Percentiles rank a stretch among this genome's conserved stretches.
Conservation (phyloP, 1,284 basidiomycete species). For the Cutaneotrichosporon cyanovorans region DNA sequence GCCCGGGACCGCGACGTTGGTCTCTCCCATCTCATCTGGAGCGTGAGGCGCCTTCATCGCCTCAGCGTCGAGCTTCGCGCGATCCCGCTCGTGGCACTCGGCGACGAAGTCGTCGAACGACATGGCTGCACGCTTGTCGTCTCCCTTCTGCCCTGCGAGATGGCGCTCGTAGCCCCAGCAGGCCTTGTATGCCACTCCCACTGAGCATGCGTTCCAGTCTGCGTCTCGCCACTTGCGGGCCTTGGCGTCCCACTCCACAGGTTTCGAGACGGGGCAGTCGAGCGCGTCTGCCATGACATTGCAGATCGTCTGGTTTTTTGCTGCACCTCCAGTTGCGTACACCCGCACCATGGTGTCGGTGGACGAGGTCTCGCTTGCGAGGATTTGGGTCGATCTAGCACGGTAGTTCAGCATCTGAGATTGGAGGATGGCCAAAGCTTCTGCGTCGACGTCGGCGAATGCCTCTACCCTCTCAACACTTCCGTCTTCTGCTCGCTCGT, state of each 20-base stretch:
- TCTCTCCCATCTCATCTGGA: slow-evolving; percentile 26
- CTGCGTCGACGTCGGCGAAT: slow-evolving; percentile 47
- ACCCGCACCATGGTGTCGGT: slow-evolving; percentile 54
- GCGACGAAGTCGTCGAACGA: slow-evolving; percentile 14
- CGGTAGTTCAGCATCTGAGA: slow-evolving; percentile 62
- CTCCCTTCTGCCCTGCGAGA: background rate
- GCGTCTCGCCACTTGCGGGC: slow-evolving; percentile 23
- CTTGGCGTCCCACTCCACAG: slow-evolving; percentile 27
- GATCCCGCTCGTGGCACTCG: slow-evolving; percentile 15
- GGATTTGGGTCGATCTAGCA: slow-evolving; percentile 46
- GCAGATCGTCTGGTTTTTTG: slow-evolving; percentile 64
- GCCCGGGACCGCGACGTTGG: slow-evolving; percentile 25
- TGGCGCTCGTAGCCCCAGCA: slow-evolving; percentile 39
- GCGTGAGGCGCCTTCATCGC: slow-evolving; percentile 15
- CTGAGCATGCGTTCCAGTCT: slow-evolving; percentile 40
- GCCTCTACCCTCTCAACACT: slow-evolving; percentile 25
- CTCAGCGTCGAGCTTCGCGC: slow-evolving; percentile 26
- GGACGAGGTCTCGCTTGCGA: slow-evolving; percentile 56
- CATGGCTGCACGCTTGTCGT: slow-evolving; percentile 1
- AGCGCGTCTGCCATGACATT: slow-evolving; percentile 73
- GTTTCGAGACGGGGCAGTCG: slow-evolving; percentile 56
- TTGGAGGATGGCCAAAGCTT: slow-evolving; percentile 76
- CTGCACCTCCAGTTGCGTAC: slow-evolving; percentile 72
- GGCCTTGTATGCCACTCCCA: slow-evolving; percentile 43
- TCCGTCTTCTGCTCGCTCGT: slow-evolving; percentile 17